Percentiles rank a stretch among this genome's conserved stretches.
Evolutionary conservation across 805 yeast species (phyloP).

Genomic region (Priceomyces medius): DNA sequence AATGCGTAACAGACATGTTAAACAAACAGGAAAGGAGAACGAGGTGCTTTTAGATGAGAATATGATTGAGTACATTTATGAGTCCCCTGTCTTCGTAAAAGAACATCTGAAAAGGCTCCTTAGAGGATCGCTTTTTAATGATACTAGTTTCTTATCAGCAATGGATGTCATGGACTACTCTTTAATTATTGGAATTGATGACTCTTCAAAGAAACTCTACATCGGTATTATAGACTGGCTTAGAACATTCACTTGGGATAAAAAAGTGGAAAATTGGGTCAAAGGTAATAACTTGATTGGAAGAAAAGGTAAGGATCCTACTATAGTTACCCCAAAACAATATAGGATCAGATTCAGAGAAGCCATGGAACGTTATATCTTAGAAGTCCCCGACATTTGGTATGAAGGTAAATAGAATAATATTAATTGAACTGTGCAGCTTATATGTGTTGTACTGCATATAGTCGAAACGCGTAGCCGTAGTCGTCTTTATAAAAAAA

Average conservation of each 20-base stretch:
- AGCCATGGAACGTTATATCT: slow-evolving; percentile 93
- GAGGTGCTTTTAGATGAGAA: slow-evolving; percentile 95
- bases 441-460: too few species aligned
- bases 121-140: slow-evolving; percentile 91
- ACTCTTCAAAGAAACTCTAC: slow-evolving; percentile 58
- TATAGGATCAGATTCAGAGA: slow-evolving; percentile 92
- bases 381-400: slow-evolving; percentile 88
- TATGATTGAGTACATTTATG: slow-evolving; percentile 97
- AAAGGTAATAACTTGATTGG: slow-evolving; percentile 78
- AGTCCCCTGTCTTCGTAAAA: slow-evolving; percentile 89
- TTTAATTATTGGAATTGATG: slow-evolving; percentile 87
- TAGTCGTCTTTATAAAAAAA: too few species aligned
- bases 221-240: slow-evolving; percentile 95
- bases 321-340: slow-evolving; percentile 95
- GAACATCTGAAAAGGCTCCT: slow-evolving; percentile 86
- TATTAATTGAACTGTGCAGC: too few species aligned
- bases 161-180: slow-evolving; percentile 99
- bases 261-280: slow-evolving; percentile 97
- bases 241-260: slow-evolving; percentile 97
- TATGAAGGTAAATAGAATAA: slow-evolving; percentile 36
- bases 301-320: slow-evolving; percentile 90
- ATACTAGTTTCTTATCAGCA: slow-evolving; percentile 87
- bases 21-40: slow-evolving; percentile 92
- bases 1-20: slow-evolving; percentile 94
- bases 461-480: too few species aligned